These are phyloP conservation scores for Paspalum notatum DNA, from an alignment of 176 grass and related monocot species.

Conservation along the genomic window DNA sequence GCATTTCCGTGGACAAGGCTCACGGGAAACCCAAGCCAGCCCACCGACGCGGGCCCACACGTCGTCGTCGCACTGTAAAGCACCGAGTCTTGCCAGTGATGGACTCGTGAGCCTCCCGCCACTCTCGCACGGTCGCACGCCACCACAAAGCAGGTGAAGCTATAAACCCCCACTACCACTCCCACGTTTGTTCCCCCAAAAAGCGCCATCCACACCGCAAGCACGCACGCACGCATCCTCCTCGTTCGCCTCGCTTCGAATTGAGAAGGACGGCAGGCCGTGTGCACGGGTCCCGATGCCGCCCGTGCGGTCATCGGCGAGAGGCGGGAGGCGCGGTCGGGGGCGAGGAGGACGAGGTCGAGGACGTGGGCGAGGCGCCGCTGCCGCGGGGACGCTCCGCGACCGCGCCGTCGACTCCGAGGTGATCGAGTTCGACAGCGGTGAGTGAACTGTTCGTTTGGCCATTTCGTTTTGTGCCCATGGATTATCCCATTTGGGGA, in stretches of 20 bases:
- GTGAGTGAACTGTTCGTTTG: slow-evolving; percentile 1
- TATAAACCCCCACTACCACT: background rate
- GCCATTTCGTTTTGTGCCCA: background rate
- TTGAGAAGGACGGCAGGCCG: background rate
- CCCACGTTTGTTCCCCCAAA: background rate
- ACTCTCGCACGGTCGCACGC: too few species aligned
- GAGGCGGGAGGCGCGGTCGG: slow-evolving; percentile 28
- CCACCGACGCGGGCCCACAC: background rate
- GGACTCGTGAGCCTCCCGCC: slow-evolving; percentile 36
- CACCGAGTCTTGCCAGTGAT: background rate
- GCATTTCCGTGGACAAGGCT: background rate
- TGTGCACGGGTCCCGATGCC: slow-evolving; percentile 5
- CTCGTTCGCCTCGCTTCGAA: background rate
- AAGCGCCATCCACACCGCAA: background rate
- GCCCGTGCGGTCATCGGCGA: slow-evolving; percentile 11
- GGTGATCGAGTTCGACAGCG: background rate
- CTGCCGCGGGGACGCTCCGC: background rate
- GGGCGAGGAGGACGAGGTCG: background rate
- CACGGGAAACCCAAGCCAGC: background rate
- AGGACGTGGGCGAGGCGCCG: background rate
- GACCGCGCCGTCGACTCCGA: background rate
- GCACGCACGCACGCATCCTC: background rate
- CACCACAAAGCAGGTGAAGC: background rate
- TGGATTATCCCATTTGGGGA: background rate
- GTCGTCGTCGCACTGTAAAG: accelerated